phyloP scores from a whole-genome alignment of 208 protist species.

The Trypanosoma theileri region DNA sequence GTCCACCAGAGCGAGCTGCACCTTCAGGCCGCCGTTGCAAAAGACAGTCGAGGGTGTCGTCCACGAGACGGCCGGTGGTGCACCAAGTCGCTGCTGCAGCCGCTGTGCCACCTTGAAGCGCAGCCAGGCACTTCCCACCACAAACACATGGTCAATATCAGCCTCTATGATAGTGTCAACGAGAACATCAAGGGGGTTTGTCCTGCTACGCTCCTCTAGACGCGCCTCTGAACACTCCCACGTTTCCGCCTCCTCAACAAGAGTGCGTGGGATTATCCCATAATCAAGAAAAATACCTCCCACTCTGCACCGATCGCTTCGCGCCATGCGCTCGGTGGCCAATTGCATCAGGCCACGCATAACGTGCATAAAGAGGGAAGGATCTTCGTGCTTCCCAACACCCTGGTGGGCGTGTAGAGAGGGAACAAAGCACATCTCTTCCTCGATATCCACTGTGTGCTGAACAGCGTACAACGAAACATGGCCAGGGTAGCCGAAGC shows the following conservation, averaged over 20 bases:
- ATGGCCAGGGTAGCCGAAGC: slow-evolving; percentile 43
- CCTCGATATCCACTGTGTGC: slow-evolving; percentile 60
- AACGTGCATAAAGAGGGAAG: slow-evolving; percentile 41
- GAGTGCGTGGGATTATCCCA: slow-evolving; percentile 35
- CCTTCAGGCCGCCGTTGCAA: slow-evolving; percentile 31
- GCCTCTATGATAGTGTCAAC: slow-evolving; percentile 47
- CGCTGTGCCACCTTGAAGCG: slow-evolving; percentile 68
- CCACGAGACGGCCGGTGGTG: slow-evolving; percentile 21
- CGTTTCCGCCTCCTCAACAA: slow-evolving; percentile 33
- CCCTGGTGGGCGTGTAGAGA: slow-evolving; percentile 44
- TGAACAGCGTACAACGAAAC: slow-evolving; percentile 54
- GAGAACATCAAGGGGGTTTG: slow-evolving; percentile 56
- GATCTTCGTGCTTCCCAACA: slow-evolving; percentile 25
- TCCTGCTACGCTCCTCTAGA: slow-evolving; percentile 9
- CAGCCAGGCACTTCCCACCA: slow-evolving; percentile 65
- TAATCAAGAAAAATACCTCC: slow-evolving; percentile 77
- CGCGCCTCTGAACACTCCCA: slow-evolving; percentile 36
- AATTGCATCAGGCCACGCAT: slow-evolving; percentile 35
- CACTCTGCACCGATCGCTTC: slow-evolving; percentile 57
- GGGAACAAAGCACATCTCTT: slow-evolving; percentile 54
- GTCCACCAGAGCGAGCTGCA: slow-evolving; percentile 59
- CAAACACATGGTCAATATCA: slow-evolving; percentile 69
- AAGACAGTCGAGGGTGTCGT: slow-evolving; percentile 29
- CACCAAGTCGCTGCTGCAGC: slow-evolving; percentile 34
- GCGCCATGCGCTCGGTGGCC: slow-evolving; percentile 47